Evolutionary conservation across 139 green algal genomes (phyloP).

Genomic region (Ettlia oleoabundans): DNA sequence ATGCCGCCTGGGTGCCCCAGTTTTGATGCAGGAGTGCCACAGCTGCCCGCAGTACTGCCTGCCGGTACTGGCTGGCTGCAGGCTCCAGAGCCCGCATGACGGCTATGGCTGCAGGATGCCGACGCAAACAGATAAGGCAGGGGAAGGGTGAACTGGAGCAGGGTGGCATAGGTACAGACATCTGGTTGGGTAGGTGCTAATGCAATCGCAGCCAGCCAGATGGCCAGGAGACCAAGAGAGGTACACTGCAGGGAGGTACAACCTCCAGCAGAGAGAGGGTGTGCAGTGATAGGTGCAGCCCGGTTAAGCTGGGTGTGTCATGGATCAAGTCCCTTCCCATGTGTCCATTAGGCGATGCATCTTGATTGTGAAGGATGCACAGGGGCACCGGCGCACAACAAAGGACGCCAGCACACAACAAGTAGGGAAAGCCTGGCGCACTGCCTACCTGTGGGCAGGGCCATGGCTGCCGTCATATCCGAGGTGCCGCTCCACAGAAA

Average conservation of each 20-base stretch:
- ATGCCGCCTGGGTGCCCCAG: constrained; percentile 26
- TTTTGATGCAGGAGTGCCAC: constrained; percentile 35
- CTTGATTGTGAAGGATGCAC: no score
- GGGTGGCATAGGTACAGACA: background rate
- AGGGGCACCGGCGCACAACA: no score
- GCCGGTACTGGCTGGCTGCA: background rate
- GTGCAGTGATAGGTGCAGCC: background rate
- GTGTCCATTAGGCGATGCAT: no score
- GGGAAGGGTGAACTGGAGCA: background rate
- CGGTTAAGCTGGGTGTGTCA: background rate
- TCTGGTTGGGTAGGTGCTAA: background rate
- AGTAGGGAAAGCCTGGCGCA: no score
- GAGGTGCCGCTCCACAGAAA: constrained; percentile 67
- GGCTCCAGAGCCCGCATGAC: constrained; percentile 31
- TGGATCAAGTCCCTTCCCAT: no score
- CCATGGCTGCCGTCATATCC: constrained; percentile 55
- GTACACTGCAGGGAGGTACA: background rate
- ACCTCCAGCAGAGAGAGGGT: background rate
- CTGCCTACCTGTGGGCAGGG: constrained; percentile 40
- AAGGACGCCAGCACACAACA: no score
- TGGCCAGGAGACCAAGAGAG: background rate
- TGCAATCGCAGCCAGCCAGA: background rate
- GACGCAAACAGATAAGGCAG: background rate
- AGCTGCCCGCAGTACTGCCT: constrained; percentile 16
- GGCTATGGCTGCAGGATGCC: constrained; percentile 39